A percentile compares a stretch with the other conserved stretches of the same genome.
Evolutionary conservation across 2,329 filamentous ascomycete species (phyloP).

Genomic region (Sporothrix protearum): DNA sequence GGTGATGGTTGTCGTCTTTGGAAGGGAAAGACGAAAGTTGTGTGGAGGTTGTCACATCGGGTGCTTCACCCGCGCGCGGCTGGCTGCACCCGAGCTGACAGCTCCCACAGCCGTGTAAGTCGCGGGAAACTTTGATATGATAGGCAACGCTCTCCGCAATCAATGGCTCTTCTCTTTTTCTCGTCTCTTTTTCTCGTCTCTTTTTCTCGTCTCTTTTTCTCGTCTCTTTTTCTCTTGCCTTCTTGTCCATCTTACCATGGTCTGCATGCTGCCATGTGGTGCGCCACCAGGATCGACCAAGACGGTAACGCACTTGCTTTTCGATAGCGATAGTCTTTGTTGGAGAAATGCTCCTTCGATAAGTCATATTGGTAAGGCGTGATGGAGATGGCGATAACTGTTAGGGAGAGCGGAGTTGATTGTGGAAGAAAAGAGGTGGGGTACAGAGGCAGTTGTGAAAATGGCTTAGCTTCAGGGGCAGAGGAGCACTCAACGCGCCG

Average conservation of each 20-base stretch:
- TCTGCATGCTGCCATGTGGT: constrained; percentile 6
- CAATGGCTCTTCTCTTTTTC: not conserved
- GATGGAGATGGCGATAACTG: not conserved
- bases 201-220: no score
- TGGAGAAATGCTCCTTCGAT: not conserved
- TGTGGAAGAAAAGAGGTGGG: not conserved
- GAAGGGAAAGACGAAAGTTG: not conserved
- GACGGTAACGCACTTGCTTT: not conserved
- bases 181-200: not conserved
- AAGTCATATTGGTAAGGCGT: not conserved
- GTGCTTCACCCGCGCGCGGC: constrained; percentile 4
- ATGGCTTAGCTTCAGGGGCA: not conserved
- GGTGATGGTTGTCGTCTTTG: not conserved
- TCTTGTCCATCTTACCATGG: not conserved
- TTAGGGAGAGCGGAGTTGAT: not conserved
- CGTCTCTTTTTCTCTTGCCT: not conserved
- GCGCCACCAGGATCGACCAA: not conserved
- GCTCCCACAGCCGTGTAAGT: not conserved
- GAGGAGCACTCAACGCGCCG: not conserved
- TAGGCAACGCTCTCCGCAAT: not conserved
- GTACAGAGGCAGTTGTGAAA: not conserved
- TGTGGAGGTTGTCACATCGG: not conserved
- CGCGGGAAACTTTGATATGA: not conserved
- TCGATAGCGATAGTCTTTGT: not conserved
- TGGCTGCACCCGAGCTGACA: no score